Evolutionary conservation across 1,284 basidiomycete genomes (phyloP).

Genomic region (Fomes fomentarius): DNA sequence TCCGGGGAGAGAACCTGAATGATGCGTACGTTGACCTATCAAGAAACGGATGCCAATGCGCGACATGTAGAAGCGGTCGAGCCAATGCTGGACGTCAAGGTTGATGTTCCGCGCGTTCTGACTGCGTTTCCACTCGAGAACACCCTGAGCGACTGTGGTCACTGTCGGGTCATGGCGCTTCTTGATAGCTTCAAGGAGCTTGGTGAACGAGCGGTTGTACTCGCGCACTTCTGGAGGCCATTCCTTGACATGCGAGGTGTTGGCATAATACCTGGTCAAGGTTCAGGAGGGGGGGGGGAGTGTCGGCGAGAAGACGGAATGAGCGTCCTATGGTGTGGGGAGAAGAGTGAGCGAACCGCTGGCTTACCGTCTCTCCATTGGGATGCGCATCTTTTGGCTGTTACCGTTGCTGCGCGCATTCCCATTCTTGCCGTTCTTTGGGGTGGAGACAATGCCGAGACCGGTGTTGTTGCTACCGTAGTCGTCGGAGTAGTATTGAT

Average conservation of each 20-base stretch:
- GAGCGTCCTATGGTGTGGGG: too few species aligned
- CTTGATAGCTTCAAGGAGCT: slow-evolving; percentile 89
- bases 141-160: slow-evolving; percentile 93
- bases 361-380: slow-evolving; percentile 69
- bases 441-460: slow-evolving; percentile 23
- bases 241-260: slow-evolving; percentile 58
- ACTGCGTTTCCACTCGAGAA: slow-evolving; percentile 78
- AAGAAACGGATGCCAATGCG: slow-evolving; percentile 97
- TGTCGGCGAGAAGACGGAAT: too few species aligned
- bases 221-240: slow-evolving; percentile 96
- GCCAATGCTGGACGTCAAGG: slow-evolving; percentile 91
- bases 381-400: slow-evolving; percentile 69
- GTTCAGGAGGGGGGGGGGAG: slow-evolving; percentile 10
- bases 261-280: slow-evolving; percentile 85
- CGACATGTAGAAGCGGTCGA: slow-evolving; percentile 97
- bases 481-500: slow-evolving; percentile 39
- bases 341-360: not conserved
- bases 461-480: slow-evolving; percentile 31
- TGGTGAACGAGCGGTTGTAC: slow-evolving; percentile 93
- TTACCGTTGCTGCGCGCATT: slow-evolving; percentile 42
- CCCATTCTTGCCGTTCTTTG: slow-evolving; percentile 34
- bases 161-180: slow-evolving; percentile 96
- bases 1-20: not conserved
- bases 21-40: slow-evolving; percentile 83
- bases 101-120: slow-evolving; percentile 71